Evolutionary conservation across 495 filamentous ascomycete genomes (phyloP).

Genomic region (Rusavskia elegans): DNA sequence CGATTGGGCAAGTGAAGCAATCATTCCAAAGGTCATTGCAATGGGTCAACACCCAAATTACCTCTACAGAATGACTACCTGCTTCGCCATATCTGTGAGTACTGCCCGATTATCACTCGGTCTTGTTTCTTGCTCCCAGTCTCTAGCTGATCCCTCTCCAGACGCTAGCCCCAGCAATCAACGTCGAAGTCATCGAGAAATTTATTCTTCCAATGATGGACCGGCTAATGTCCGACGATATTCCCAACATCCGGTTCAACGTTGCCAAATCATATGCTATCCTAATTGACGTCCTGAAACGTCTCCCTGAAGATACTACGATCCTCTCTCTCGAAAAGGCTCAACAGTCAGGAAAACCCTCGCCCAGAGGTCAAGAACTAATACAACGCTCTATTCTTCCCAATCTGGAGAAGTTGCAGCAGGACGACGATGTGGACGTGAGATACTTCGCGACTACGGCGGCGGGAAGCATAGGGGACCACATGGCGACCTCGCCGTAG

Average conservation of each 20-base stretch:
- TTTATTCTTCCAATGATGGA: conserved; percentile 93
- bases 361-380: conserved; percentile 59
- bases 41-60: conserved; percentile 98
- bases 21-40: conserved; percentile 94
- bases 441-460: conserved; percentile 81
- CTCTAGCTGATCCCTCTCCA: conserved; percentile 26
- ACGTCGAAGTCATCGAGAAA: conserved; percentile 76
- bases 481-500: conserved; percentile 19
- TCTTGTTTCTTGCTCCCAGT: neutral
- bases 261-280: conserved; percentile 93
- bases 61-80: conserved; percentile 97
- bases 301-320: conserved; percentile 76
- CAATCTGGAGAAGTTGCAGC: conserved; percentile 82
- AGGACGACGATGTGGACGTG: conserved; percentile 95
- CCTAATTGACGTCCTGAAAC: conserved; percentile 74
- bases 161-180: conserved; percentile 89
- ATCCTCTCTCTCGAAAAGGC: conserved; percentile 70
- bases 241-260: conserved; percentile 98
- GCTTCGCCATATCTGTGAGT: conserved; percentile 91
- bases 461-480: conserved; percentile 24
- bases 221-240: conserved; percentile 78
- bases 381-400: conserved; percentile 80
- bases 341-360: conserved; percentile 42
- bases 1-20: conserved; percentile 92
- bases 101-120: neutral